phyloP scores from a whole-genome alignment of 2,329 filamentous ascomycete genomes.

The Colletotrichum simmondsii region DNA sequence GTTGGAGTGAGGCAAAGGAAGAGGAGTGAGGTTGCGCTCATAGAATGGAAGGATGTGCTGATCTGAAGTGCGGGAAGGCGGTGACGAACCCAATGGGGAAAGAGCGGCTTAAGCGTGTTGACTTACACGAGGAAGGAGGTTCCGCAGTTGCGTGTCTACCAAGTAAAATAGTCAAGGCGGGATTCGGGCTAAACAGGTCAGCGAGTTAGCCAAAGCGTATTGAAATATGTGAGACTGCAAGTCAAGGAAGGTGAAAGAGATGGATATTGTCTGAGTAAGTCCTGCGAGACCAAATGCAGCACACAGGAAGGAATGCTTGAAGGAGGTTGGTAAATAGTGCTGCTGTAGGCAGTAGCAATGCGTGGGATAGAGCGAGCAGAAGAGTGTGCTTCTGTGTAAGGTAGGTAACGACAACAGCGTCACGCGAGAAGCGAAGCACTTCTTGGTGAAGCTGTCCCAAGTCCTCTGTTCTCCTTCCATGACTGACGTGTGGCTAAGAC shows the following conservation, averaged over 20 bases:
- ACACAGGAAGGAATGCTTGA: background rate
- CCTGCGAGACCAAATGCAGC: background rate
- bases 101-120: background rate
- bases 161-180: background rate
- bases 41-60: background rate
- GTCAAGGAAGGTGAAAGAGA: background rate
- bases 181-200: background rate
- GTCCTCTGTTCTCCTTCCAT: background rate
- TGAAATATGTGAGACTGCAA: background rate
- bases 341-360: background rate
- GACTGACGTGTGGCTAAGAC: background rate
- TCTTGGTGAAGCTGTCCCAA: background rate
- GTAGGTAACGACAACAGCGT: background rate
- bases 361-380: background rate
- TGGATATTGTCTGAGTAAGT: background rate
- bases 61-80: background rate
- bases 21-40: background rate
- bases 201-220: background rate
- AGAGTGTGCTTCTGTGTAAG: background rate
- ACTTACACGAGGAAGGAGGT: background rate
- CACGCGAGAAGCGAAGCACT: background rate
- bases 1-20: background rate
- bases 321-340: background rate
- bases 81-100: background rate
- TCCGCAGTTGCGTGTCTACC: too few relatives aligned